These are phyloP conservation scores for Nitzschia inconspicua DNA, from an alignment of 108 stramenopile species.

Conservation along the genomic window DNA sequence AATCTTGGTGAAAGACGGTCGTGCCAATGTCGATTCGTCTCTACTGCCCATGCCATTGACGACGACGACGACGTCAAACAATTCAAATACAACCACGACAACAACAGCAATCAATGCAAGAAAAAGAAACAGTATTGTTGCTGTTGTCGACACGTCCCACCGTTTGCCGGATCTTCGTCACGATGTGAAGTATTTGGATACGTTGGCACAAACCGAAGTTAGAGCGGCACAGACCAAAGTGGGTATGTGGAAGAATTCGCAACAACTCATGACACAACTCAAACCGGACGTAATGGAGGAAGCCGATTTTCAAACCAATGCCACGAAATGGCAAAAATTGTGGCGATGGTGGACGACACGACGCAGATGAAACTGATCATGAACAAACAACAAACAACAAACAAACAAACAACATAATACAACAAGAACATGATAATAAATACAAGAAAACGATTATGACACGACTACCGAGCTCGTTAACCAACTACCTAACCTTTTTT, in stretches of 20 bases:
- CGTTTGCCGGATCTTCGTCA: constrained; percentile 44
- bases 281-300: constrained; percentile 50
- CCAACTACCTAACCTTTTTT: no score
- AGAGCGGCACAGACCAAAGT: constrained; percentile 41
- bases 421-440: no score
- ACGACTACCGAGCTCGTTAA: no score
- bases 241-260: constrained; percentile 80
- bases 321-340: constrained; percentile 31
- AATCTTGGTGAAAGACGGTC: constrained; percentile 24
- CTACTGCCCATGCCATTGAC: not conserved
- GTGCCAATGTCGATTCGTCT: constrained; percentile 22
- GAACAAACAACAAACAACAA: not conserved
- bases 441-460: no score
- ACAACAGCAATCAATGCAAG: not conserved
- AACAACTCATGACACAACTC: constrained; percentile 32
- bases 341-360: constrained; percentile 40
- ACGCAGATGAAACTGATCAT: constrained; percentile 20
- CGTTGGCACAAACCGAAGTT: constrained; percentile 52
- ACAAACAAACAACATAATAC: no score
- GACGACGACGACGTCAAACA: not conserved
- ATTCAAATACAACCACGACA: not conserved
- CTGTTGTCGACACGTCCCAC: constrained; percentile 51
- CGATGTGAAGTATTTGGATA: constrained; percentile 61
- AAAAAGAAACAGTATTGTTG: no score
- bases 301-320: constrained; percentile 52